Evolutionary conservation across 2,329 filamentous ascomycete genomes (phyloP).

Genomic region (Trichophaea hybrida): DNA sequence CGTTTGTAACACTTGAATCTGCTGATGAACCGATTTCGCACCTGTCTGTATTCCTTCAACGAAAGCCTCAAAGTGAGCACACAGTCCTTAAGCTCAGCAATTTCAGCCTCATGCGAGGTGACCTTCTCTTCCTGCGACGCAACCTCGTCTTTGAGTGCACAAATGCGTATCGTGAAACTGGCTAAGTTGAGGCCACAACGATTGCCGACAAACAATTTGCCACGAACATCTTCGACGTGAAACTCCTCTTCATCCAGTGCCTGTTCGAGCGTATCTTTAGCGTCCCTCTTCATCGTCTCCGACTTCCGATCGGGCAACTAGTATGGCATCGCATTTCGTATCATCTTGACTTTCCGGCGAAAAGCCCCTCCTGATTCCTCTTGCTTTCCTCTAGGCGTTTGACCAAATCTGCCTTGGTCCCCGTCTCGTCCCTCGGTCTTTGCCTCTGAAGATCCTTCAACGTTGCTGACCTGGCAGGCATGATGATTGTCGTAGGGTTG

Average conservation of each 20-base stretch:
- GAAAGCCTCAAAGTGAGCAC: neutral
- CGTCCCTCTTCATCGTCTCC: conserved; percentile 5
- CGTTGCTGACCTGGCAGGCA: neutral
- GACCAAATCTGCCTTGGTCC: too few relatives aligned
- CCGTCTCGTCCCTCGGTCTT: too few relatives aligned
- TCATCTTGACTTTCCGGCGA: neutral
- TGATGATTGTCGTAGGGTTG: too few relatives aligned
- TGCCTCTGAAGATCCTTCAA: neutral
- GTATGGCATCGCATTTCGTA: conserved; percentile 9
- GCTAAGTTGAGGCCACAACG: too few relatives aligned
- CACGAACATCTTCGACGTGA: neutral
- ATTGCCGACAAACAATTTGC: conserved; percentile 1
- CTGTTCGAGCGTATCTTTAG: conserved; percentile 7
- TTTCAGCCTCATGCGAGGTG: neutral
- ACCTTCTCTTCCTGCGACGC: neutral
- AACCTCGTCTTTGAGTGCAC: neutral
- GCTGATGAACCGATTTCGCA: neutral
- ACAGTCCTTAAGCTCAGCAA: neutral
- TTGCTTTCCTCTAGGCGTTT: neutral
- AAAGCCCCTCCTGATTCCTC: neutral
- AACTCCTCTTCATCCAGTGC: neutral
- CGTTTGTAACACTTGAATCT: conserved; percentile 1
- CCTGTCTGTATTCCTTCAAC: neutral
- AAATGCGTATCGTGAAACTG: neutral
- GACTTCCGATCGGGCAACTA: conserved; percentile 5